Percentiles rank a stretch among this genome's conserved stretches.
Conservation (phyloP, 2,329 filamentous ascomycete species). For the Intubia oerlemansii region DNA sequence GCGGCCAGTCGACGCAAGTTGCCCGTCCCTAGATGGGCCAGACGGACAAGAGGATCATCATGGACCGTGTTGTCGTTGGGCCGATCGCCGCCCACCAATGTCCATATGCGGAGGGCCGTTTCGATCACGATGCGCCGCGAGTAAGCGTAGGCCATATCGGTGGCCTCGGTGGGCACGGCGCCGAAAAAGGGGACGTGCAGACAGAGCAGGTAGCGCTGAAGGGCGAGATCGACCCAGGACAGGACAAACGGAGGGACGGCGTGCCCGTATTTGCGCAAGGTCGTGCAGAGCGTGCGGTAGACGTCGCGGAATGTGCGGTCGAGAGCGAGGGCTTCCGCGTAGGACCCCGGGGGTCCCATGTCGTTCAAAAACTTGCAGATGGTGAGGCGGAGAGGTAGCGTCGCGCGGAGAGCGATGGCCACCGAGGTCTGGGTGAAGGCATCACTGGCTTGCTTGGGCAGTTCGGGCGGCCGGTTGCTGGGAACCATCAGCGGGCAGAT, state of each 20-base stretch:
- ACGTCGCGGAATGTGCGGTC: constrained; percentile 21
- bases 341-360: constrained; percentile 20
- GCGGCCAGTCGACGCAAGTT: constrained; percentile 19
- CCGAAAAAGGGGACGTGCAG: constrained; percentile 29
- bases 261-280: constrained; percentile 11
- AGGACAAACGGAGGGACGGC: constrained; percentile 4
- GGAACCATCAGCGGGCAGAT: no score
- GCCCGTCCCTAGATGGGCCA: constrained; percentile 19
- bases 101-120: neutral
- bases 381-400: constrained; percentile 20
- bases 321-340: constrained; percentile 23
- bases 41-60: constrained; percentile 13
- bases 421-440: constrained; percentile 24
- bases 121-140: constrained; percentile 22
- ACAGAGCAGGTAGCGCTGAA: constrained; percentile 25
- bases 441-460: neutral
- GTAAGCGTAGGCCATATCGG: constrained; percentile 22
- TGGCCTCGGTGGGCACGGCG: constrained; percentile 18
- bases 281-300: constrained; percentile 14
- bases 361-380: constrained; percentile 25
- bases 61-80: constrained; percentile 14
- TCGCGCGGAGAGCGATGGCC: constrained; percentile 21
- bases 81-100: no score
- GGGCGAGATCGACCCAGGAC: constrained; percentile 18
- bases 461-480: no score